Evolutionary conservation across 2,329 filamentous ascomycete species (phyloP).

Genomic region (Verticillium longisporum): DNA sequence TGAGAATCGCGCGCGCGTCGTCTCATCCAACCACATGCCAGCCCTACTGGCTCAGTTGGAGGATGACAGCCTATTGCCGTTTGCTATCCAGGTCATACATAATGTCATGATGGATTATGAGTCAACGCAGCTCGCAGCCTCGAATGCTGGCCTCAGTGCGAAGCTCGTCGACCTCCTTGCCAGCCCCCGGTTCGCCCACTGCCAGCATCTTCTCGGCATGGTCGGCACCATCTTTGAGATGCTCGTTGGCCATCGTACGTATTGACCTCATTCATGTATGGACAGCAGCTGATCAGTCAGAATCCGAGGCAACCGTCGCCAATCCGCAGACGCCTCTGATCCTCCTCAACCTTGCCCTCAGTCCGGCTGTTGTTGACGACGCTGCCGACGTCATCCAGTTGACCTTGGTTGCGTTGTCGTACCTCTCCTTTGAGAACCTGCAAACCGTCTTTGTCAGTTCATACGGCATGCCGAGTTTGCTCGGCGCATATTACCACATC

Average conservation of each 20-base stretch:
- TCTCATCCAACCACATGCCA: conserved; percentile 39
- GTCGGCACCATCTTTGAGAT: conserved; percentile 51
- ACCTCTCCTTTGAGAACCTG: conserved; percentile 46
- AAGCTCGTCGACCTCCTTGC: conserved; percentile 44
- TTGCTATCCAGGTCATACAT: conserved; percentile 53
- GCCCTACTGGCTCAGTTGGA: conserved; percentile 41
- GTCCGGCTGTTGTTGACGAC: conserved; percentile 32
- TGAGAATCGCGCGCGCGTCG: conserved; percentile 50
- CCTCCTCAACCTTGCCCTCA: conserved; percentile 43
- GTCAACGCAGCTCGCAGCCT: conserved; percentile 50
- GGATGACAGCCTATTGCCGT: conserved; percentile 40
- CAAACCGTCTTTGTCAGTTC: conserved; percentile 39
- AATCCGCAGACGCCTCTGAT: conserved; percentile 37
- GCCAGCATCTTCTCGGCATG: conserved; percentile 38
- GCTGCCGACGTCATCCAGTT: conserved; percentile 48
- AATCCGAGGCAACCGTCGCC: conserved; percentile 33
- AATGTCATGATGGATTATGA: conserved; percentile 59
- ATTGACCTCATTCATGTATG: conserved; percentile 15
- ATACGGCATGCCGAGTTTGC: conserved; percentile 32
- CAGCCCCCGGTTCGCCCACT: conserved; percentile 33
- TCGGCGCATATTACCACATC: conserved; percentile 40
- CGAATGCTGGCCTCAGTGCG: conserved; percentile 40
- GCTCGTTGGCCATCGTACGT: conserved; percentile 41
- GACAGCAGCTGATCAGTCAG: conserved; percentile 15
- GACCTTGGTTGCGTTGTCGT: conserved; percentile 44